Evolutionary conservation across 225 moss, liverwort and hornwort species (phyloP).

Genomic region (Pleurozium schreberi): DNA sequence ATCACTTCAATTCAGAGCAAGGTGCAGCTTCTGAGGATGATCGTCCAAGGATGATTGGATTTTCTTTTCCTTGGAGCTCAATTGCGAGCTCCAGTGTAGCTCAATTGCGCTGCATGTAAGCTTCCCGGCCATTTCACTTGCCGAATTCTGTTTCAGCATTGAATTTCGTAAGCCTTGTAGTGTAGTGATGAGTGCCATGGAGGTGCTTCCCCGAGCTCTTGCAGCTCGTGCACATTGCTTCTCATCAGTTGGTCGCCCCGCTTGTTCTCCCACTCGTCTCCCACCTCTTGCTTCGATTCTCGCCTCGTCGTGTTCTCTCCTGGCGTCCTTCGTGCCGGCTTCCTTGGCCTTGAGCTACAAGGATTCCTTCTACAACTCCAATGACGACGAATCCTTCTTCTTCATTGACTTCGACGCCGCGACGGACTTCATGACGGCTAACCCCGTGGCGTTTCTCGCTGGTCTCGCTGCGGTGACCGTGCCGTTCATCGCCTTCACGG

Average conservation of each 20-base stretch:
- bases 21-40: background rate
- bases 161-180: background rate
- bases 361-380: background rate
- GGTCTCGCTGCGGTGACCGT: conserved; percentile 41
- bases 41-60: background rate
- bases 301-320: background rate
- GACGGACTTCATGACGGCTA: conserved; percentile 29
- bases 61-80: background rate
- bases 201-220: conserved; percentile 11
- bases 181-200: background rate
- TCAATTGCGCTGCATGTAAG: background rate
- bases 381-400: background rate
- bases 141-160: background rate
- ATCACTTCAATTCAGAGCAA: background rate
- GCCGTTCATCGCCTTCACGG: conserved; percentile 37
- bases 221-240: background rate
- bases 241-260: background rate
- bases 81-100: background rate
- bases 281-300: background rate
- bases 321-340: background rate
- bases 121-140: too few species aligned
- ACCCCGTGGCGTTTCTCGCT: conserved; percentile 52
- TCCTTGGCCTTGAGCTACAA: conserved; percentile 20
- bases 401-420: conserved; percentile 22
- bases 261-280: background rate